Base-by-base conservation (phyloP, 495 filamentous ascomycete genomes). In the Penicillium odoratum region DNA sequence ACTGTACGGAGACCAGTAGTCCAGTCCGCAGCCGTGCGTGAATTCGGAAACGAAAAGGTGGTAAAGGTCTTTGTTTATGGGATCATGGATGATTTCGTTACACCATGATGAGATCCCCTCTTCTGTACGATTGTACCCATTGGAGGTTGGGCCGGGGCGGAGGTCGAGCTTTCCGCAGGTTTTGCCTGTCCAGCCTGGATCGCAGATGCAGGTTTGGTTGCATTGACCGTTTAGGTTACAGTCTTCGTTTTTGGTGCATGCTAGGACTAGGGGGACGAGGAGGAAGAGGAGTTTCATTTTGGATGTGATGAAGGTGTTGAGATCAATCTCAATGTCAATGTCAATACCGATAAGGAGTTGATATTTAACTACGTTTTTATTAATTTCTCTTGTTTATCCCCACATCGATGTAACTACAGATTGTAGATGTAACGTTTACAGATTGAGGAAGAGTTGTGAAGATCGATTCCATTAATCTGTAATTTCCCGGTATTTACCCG, bases 171-270 rank as follows among this genome's bases (percentile, higher is more conserved):
- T 53, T 48, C 74, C 68, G 63, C 74, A 78, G 56, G 73, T 69
- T 21, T 55, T 53, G 3, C 61, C 70, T 8, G 62, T 65, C 75
- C 75, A 76, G 8, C 74, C 74, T 3, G 67, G 62, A 52, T 78
- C 74, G 36, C 75, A 76, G 21, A 53, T 46, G 43, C 74, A 76
- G 5, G 16, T 36, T 31, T 44, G 29, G 25, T 44, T n/a, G 53
- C 72, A 76, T 36, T 75, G 34, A 6, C 74, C 74, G 38, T 74
- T 76, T 9, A 75, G 69, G 29, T 66, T 71, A 48, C 75, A 78
- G 48, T 78, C 69, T n/a, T 78, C 73, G 52, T 76, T 69, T 15
- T 65, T 68, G 2, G 40, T 31, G 54, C 72, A 76, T 36, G 53
- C 53, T 33, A 5, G 15, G 29, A 29, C 25, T 36, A 26, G 28